These are phyloP conservation scores for Hyaloscypha bicolor DNA, from an alignment of 495 filamentous ascomycete genomes.

Conservation along the genomic window DNA sequence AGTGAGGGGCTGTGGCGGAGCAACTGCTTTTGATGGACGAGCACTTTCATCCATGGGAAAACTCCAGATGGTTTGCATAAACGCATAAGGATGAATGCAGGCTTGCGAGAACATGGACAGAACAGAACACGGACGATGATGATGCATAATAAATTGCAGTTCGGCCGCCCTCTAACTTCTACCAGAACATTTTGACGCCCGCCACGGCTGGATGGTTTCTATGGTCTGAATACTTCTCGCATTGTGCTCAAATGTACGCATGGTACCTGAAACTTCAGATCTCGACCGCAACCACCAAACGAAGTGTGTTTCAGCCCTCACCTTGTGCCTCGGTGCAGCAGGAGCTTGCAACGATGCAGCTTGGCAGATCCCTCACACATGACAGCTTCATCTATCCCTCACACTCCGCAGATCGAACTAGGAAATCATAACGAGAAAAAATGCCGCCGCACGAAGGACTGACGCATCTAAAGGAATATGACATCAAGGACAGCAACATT, in stretches of 20 bases:
- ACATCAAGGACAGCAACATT: conserved; percentile 65
- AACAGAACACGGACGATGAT: not conserved
- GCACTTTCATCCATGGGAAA: not conserved
- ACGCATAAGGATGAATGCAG: no score
- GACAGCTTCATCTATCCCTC: not conserved
- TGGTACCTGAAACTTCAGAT: not conserved
- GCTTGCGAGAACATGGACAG: no score
- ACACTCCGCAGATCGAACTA: not conserved
- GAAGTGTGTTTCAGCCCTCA: not conserved
- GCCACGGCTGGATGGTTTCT: not conserved
- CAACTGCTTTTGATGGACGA: not conserved
- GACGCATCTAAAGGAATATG: conserved; percentile 55
- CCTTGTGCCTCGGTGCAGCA: not conserved
- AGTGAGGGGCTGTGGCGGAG: not conserved
- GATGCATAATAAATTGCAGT: not conserved
- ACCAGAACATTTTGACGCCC: not conserved
- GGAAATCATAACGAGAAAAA: not conserved
- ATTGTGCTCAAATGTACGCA: not conserved
- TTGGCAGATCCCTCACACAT: not conserved
- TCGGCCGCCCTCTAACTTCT: not conserved
- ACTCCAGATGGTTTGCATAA: not conserved
- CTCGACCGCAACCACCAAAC: not conserved
- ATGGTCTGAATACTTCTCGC: not conserved
- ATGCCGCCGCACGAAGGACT: conserved; percentile 22
- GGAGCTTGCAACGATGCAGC: not conserved